phyloP scores from a whole-genome alignment of 352 stramenopile species.

The Globisporangium uncinulatum region DNA sequence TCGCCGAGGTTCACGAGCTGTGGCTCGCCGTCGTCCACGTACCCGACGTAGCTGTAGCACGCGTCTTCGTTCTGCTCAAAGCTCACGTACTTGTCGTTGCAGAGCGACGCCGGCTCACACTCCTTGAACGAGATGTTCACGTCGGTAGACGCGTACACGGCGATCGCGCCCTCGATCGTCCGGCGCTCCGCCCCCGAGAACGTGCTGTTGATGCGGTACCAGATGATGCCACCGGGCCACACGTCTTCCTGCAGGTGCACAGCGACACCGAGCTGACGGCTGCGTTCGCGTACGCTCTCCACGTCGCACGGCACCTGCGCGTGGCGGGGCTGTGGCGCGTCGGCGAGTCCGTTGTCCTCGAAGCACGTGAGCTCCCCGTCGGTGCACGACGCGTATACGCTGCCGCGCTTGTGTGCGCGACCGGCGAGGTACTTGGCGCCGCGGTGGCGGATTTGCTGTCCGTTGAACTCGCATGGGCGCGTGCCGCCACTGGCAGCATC shows the following conservation, averaged over 20 bases:
- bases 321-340: conserved; percentile 43
- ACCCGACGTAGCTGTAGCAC: conserved; percentile 73
- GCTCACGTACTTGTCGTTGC: conserved; percentile 62
- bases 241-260: conserved; percentile 48
- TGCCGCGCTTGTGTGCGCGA: conserved; percentile 31
- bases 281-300: conserved; percentile 15
- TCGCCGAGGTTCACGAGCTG: conserved; percentile 68
- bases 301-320: conserved; percentile 29
- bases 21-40: conserved; percentile 51
- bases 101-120: conserved; percentile 50
- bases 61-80: conserved; percentile 65
- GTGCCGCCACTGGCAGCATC: not conserved
- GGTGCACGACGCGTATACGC: conserved; percentile 47
- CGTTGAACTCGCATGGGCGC: conserved; percentile 33
- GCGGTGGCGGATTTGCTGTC: conserved; percentile 33
- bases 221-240: conserved; percentile 66
- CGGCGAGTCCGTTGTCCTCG: conserved; percentile 55
- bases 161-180: conserved; percentile 51
- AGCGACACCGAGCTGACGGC: conserved; percentile 46
- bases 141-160: conserved; percentile 48
- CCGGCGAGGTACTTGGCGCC: conserved; percentile 50
- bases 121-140: conserved; percentile 61
- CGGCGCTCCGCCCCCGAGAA: conserved; percentile 40
- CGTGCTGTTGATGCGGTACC: conserved; percentile 53
- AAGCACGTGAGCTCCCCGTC: conserved; percentile 43